A percentile compares a stretch with the other conserved stretches of the same genome.
These are phyloP conservation scores for Claviceps lovelessii DNA, from an alignment of 2,329 filamentous ascomycete genomes.

Conservation along the genomic window DNA sequence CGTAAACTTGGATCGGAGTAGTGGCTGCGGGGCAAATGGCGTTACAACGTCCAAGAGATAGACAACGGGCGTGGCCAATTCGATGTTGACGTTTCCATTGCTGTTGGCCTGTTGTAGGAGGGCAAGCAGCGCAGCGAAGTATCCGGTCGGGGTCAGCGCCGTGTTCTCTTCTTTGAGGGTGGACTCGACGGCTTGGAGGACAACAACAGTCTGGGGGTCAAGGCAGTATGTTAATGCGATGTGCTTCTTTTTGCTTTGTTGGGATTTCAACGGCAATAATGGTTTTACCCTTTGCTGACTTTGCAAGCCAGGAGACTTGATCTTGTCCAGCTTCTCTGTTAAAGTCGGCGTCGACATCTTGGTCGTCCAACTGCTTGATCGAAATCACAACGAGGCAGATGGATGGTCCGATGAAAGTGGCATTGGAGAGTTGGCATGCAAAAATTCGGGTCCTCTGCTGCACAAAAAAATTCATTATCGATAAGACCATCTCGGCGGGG, in stretches of 20 bases:
- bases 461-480: slow-evolving; percentile 13
- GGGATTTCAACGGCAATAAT: too few species aligned
- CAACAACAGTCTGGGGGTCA: slow-evolving; percentile 55
- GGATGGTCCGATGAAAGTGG: background rate
- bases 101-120: slow-evolving; percentile 66
- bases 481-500: slow-evolving; percentile 6
- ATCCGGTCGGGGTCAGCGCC: slow-evolving; percentile 71
- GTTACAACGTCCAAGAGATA: slow-evolving; percentile 92
- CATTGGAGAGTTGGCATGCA: slow-evolving; percentile 1
- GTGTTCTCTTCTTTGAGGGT: slow-evolving; percentile 81
- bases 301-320: slow-evolving; percentile 89
- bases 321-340: slow-evolving; percentile 90
- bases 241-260: background rate
- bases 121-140: slow-evolving; percentile 88
- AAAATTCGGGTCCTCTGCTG: slow-evolving; percentile 1
- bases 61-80: slow-evolving; percentile 71
- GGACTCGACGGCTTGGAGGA: slow-evolving; percentile 83
- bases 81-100: slow-evolving; percentile 58
- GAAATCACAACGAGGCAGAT: background rate
- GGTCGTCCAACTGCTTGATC: slow-evolving; percentile 9
- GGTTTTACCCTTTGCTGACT: slow-evolving; percentile 74
- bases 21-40: slow-evolving; percentile 65
- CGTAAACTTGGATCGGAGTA: slow-evolving; percentile 88
- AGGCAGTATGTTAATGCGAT: background rate
- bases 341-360: slow-evolving; percentile 36